Conservation (phyloP, 1,139 yeast genomes). For the Wickerhamomyces sp. region DNA sequence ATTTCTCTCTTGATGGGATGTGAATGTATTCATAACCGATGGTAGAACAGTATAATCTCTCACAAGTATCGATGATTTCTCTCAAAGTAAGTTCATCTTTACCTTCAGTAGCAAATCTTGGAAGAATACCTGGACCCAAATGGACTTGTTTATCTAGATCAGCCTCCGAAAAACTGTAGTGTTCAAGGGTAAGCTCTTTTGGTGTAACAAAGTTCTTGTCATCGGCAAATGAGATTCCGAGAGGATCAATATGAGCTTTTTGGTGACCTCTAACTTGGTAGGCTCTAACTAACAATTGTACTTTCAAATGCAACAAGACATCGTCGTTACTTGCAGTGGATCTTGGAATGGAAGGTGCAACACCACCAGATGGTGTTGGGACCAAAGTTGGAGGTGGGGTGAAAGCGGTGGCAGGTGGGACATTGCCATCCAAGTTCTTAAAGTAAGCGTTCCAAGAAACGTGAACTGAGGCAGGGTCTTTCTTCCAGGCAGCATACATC, state of each 20-base stretch:
- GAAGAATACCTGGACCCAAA: slow-evolving; percentile 96
- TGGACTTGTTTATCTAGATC: slow-evolving; percentile 82
- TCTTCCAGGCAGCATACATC: slow-evolving; percentile 93
- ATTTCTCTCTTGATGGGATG: slow-evolving; percentile 90
- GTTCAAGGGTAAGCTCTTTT: slow-evolving; percentile 83
- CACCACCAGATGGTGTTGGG: slow-evolving; percentile 52
- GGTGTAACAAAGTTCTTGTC: slow-evolving; percentile 51
- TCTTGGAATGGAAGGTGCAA: slow-evolving; percentile 45
- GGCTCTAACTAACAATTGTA: slow-evolving; percentile 94
- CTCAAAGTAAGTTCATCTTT: slow-evolving; percentile 62
- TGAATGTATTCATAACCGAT: slow-evolving; percentile 96
- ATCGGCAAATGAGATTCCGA: slow-evolving; percentile 82
- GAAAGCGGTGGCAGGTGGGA: slow-evolving; percentile 74
- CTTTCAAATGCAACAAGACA: slow-evolving; percentile 86
- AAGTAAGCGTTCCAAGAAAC: slow-evolving; percentile 96
- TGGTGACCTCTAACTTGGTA: slow-evolving; percentile 98
- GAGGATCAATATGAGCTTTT: slow-evolving; percentile 92
- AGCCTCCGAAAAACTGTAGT: slow-evolving; percentile 83
- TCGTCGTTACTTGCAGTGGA: slow-evolving; percentile 25
- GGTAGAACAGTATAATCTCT: slow-evolving; percentile 77
- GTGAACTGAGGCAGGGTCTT: slow-evolving; percentile 88
- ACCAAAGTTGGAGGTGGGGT: slow-evolving; percentile 87
- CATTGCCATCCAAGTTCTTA: slow-evolving; percentile 69
- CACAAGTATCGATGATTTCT: slow-evolving; percentile 76
- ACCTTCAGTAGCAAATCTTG: slow-evolving; percentile 75